phyloP scores from a whole-genome alignment of 2,329 filamentous ascomycete genomes.

The Alternaria hordeiaustralica region DNA sequence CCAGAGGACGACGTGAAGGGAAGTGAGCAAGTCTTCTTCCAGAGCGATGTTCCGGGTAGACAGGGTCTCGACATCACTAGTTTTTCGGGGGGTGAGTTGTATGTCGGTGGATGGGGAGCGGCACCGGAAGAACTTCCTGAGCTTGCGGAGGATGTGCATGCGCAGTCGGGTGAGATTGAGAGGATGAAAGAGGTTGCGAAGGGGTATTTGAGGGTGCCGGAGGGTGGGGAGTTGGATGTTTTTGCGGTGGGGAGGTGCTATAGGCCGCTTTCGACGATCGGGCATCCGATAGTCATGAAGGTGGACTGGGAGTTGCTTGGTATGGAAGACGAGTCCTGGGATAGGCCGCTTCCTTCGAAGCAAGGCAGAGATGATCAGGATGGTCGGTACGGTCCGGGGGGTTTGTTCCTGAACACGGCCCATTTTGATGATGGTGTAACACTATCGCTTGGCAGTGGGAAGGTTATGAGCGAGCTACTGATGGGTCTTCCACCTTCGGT shows the following conservation, averaged over 20 bases:
- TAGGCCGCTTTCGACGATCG: background rate
- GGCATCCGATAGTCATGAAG: accelerated
- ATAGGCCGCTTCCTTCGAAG: background rate
- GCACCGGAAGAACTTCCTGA: background rate
- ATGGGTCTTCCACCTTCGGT: background rate
- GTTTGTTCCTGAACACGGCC: background rate
- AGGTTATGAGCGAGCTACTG: background rate
- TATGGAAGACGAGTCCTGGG: background rate
- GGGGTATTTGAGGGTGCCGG: background rate
- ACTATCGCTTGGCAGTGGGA: background rate
- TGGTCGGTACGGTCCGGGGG: background rate
- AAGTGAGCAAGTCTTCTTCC: background rate
- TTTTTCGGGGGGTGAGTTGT: background rate
- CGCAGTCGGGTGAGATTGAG: background rate
- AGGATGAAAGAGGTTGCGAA: background rate
- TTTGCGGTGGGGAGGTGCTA: background rate
- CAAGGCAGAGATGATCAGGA: background rate
- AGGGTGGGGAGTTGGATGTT: accelerated
- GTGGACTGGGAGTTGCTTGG: background rate
- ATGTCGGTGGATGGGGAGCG: background rate
- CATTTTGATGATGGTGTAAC: background rate
- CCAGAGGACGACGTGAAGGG: background rate
- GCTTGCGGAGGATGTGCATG: background rate
- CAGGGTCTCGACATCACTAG: background rate
- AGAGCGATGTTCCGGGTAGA: background rate